Evolutionary conservation across 2,329 filamentous ascomycete genomes (phyloP).

Genomic region (Epichloe elymi): DNA sequence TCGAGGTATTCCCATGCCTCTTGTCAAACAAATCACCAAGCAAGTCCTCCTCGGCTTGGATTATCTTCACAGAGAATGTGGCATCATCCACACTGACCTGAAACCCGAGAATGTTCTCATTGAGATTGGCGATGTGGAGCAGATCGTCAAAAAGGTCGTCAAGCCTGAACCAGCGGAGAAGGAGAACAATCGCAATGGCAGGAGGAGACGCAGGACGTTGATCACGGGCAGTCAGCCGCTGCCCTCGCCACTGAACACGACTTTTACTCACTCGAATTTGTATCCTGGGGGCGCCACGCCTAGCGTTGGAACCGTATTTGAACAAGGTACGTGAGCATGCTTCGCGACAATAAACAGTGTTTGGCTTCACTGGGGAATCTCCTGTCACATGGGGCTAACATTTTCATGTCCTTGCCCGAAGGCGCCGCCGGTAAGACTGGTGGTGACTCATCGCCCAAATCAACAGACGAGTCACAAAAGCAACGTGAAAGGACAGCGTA

Average conservation of each 20-base stretch:
- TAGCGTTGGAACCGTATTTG: conserved; percentile 75
- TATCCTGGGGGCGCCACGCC: conserved; percentile 52
- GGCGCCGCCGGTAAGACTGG: conserved; percentile 24
- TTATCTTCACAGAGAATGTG: conserved; percentile 93
- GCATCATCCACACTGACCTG: conserved; percentile 95
- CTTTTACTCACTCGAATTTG: conserved; percentile 69
- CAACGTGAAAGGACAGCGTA: conserved; percentile 91
- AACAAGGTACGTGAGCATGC: conserved; percentile 49
- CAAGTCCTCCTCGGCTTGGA: conserved; percentile 92
- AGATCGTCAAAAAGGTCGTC: conserved; percentile 93
- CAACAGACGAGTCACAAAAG: conserved; percentile 54
- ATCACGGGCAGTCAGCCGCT: conserved; percentile 96
- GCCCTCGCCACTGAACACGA: conserved; percentile 86
- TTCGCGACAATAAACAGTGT: not conserved
- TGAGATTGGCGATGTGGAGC: conserved; percentile 96
- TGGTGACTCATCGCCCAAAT: conserved; percentile 36
- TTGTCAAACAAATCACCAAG: conserved; percentile 98
- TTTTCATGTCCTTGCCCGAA: conserved; percentile 5
- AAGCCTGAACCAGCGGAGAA: conserved; percentile 65
- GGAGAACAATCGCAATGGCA: conserved; percentile 83
- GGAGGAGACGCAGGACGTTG: conserved; percentile 76
- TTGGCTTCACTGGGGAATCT: not conserved
- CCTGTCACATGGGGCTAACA: not conserved
- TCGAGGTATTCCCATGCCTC: conserved; percentile 84
- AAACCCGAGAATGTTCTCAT: conserved; percentile 98